phyloP scores from a whole-genome alignment of 1,284 basidiomycete species.

The Sporisorium iseilematis-ciliati region DNA sequence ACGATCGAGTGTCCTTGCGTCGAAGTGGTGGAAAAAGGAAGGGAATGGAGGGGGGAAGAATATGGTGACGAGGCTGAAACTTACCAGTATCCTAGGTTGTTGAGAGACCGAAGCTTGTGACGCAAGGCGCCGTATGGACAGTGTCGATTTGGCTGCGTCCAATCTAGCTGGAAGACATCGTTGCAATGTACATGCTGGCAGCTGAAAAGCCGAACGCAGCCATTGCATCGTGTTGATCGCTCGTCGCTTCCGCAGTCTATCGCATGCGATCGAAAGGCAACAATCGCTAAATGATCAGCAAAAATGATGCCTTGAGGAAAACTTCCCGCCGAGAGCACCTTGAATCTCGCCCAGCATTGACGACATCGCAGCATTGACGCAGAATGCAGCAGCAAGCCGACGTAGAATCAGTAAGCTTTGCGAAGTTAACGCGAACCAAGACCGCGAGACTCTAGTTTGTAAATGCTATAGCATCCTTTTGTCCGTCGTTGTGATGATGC shows the following conservation, averaged over 20 bases:
- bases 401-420: constrained; percentile 52
- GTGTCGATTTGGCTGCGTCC: neutral
- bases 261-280: neutral
- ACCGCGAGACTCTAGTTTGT: constrained; percentile 68
- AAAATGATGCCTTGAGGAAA: neutral
- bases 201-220: constrained; percentile 3
- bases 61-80: neutral
- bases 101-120: constrained; percentile 6
- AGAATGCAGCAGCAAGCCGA: constrained; percentile 6
- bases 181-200: neutral
- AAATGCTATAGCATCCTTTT: constrained; percentile 56
- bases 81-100: constrained; percentile 32
- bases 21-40: neutral
- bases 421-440: constrained; percentile 64
- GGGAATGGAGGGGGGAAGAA: neutral
- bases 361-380: neutral
- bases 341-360: neutral
- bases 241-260: neutral
- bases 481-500: constrained; percentile 17
- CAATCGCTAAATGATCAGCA: constrained; percentile 8
- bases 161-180: neutral
- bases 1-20: neutral
- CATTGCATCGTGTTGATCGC: constrained; percentile 20
- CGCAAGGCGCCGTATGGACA: neutral
- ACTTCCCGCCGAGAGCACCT: neutral